Conservation (phyloP, 2,329 filamentous ascomycete species). For the Pestalotiopsis sp. region DNA sequence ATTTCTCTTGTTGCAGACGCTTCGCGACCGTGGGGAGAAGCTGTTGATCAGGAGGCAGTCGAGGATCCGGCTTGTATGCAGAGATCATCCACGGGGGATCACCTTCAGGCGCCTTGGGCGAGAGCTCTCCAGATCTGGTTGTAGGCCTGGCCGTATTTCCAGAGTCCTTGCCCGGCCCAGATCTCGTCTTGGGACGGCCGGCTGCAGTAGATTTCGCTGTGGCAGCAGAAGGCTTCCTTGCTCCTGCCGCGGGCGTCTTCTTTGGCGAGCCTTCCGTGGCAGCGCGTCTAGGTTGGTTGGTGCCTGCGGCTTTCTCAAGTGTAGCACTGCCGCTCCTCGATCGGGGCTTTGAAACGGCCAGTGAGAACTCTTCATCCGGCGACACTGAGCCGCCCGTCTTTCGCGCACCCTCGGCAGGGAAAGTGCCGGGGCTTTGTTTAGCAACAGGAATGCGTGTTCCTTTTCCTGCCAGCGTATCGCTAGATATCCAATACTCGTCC, state of each 20-base stretch:
- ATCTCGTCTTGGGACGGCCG: conserved; percentile 65
- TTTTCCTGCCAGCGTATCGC: conserved; percentile 48
- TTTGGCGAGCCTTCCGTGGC: conserved; percentile 57
- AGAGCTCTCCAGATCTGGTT: conserved; percentile 63
- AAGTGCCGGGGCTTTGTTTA: conserved; percentile 76
- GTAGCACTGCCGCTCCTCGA: conserved; percentile 70
- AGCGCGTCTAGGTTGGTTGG: conserved; percentile 40
- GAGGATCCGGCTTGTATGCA: conserved; percentile 94
- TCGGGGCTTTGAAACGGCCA: conserved; percentile 63
- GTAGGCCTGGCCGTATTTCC: conserved; percentile 58
- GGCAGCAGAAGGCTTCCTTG: conserved; percentile 47
- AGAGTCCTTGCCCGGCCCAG: conserved; percentile 52
- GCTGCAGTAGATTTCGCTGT: conserved; percentile 19
- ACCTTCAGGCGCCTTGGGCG: conserved; percentile 74
- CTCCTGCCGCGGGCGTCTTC: conserved; percentile 42
- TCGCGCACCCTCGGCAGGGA: conserved; percentile 69
- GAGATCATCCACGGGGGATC: conserved; percentile 95
- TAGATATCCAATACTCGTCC: conserved; percentile 54
- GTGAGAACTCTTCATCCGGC: conserved; percentile 58
- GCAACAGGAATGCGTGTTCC: conserved; percentile 86
- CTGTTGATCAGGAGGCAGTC: conserved; percentile 92
- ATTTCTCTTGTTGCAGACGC: conserved; percentile 89
- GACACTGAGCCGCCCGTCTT: conserved; percentile 50
- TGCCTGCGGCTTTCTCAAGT: conserved; percentile 48
- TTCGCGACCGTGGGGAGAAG: conserved; percentile 92